phyloP scores from a whole-genome alignment of 768 basidiomycete species.

The Mycena galericulata region DNA sequence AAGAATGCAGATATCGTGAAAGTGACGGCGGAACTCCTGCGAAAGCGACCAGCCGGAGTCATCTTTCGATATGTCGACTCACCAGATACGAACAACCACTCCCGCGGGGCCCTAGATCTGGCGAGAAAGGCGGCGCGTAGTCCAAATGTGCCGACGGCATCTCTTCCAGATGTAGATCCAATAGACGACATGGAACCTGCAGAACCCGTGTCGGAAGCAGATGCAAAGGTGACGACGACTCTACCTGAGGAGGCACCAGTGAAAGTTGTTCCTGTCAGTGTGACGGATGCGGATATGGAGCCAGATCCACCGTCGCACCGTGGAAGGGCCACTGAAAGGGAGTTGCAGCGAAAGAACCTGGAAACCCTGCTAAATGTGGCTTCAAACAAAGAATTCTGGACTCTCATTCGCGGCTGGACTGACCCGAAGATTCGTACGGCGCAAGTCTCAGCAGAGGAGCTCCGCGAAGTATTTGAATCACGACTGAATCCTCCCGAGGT shows the following conservation, averaged over 20 bases:
- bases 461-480: conserved; percentile 4
- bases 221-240: not conserved
- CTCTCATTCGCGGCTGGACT: conserved; percentile 2
- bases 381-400: conserved; percentile 18
- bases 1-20: not conserved
- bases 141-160: too few relatives aligned
- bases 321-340: not conserved
- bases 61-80: not conserved
- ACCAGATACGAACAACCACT: too few relatives aligned
- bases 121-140: too few relatives aligned
- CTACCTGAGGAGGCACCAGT: not conserved
- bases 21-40: not conserved
- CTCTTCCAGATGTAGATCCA: too few relatives aligned
- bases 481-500: conserved; percentile 14
- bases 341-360: conserved; percentile 8
- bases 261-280: not conserved
- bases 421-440: conserved; percentile 1
- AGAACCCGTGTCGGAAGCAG: not conserved
- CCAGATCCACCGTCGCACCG: conserved; percentile 7
- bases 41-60: not conserved
- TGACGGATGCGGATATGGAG: conserved; percentile 6
- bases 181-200: not conserved
- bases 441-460: conserved; percentile 5
- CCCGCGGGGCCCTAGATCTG: too few relatives aligned
- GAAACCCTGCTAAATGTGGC: conserved; percentile 5